These are phyloP conservation scores for Spinellus fusiger DNA, from an alignment of 192 early-diverging fungal species.

Conservation along the genomic window DNA sequence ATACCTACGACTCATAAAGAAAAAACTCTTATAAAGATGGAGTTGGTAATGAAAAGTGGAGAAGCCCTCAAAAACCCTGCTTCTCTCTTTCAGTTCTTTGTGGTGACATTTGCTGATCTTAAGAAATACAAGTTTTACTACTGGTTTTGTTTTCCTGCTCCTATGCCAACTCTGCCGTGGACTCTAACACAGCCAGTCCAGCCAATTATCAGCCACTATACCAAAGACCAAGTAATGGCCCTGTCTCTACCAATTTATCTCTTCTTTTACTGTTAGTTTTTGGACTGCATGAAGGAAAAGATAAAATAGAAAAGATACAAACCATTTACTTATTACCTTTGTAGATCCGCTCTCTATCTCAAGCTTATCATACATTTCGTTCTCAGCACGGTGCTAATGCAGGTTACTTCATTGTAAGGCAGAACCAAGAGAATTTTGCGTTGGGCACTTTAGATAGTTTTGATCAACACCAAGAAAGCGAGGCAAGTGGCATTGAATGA, in stretches of 20 bases:
- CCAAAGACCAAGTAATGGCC: not conserved
- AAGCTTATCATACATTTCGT: too few species aligned
- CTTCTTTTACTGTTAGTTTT: not conserved
- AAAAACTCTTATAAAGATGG: conserved; percentile 6
- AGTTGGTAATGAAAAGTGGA: conserved; percentile 76
- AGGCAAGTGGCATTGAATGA: not conserved
- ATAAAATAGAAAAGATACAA: too few species aligned
- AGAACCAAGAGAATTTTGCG: too few species aligned
- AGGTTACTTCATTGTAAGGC: too few species aligned
- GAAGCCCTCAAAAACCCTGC: conserved; percentile 53
- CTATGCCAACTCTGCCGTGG: conserved; percentile 56
- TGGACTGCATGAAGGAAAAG: too few species aligned
- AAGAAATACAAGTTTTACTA: conserved; percentile 95
- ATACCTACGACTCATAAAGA: conserved; percentile 8
- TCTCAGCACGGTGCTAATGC: too few species aligned
- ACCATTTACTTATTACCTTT: too few species aligned
- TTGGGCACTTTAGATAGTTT: too few species aligned
- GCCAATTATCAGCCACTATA: not conserved
- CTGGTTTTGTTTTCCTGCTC: conserved; percentile 92
- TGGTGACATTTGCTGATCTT: conserved; percentile 92
- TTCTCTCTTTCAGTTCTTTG: conserved; percentile 64
- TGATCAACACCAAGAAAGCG: conserved; percentile 12
- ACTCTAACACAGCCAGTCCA: conserved; percentile 24
- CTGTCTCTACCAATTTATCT: not conserved
- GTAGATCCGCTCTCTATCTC: too few species aligned